phyloP scores from a whole-genome alignment of 345 rosid genomes.

The Arabis hirsuta region DNA sequence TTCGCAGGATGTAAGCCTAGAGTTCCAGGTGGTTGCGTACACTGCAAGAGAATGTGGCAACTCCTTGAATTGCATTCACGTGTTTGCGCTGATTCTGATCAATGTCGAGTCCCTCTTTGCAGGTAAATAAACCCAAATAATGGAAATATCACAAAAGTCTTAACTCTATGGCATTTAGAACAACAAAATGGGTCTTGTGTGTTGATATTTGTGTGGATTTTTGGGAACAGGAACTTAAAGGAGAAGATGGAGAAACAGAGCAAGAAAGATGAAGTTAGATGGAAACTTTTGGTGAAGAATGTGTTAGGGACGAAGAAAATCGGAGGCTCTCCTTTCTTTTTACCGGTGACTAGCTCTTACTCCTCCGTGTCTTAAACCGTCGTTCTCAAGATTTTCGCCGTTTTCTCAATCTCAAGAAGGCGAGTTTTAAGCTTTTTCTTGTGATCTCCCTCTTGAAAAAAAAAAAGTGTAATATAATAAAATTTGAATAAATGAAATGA shows the following conservation, averaged over 20 bases:
- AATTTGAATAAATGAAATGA: slow-evolving; percentile 6
- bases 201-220: background rate
- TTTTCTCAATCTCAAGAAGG: slow-evolving; percentile 36
- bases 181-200: too few relatives aligned
- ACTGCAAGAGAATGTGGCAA: slow-evolving; percentile 98
- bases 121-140: slow-evolving; percentile 43
- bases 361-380: slow-evolving; percentile 7
- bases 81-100: slow-evolving; percentile 62
- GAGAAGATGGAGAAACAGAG: slow-evolving; percentile 63
- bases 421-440: slow-evolving; percentile 44
- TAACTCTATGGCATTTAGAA: background rate
- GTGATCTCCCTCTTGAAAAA: slow-evolving; percentile 19
- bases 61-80: slow-evolving; percentile 82
- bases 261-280: slow-evolving; percentile 75
- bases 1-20: slow-evolving; percentile 77
- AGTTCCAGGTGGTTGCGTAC: slow-evolving; percentile 79
- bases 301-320: slow-evolving; percentile 60
- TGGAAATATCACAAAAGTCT: background rate
- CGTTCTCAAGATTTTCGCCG: background rate
- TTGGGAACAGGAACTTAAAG: slow-evolving; percentile 62
- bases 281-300: slow-evolving; percentile 73
- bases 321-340: slow-evolving; percentile 59
- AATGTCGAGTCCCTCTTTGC: slow-evolving; percentile 89
- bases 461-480: slow-evolving; percentile 17
- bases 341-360: slow-evolving; percentile 32